Evolutionary conservation across 306 rosid genomes (phyloP).

Genomic region (Fagus sylvatica): DNA sequence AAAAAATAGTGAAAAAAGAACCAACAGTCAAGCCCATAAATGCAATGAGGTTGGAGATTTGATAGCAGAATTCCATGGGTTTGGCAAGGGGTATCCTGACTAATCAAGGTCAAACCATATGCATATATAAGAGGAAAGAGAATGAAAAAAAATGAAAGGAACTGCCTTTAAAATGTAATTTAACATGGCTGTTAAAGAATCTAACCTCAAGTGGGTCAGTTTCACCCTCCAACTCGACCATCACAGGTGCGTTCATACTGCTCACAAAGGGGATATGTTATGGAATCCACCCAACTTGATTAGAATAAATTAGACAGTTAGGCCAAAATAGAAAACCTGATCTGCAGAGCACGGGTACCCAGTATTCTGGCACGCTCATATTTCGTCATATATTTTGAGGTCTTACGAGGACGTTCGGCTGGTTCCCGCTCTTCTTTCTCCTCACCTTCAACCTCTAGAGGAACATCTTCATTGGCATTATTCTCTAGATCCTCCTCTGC

Average conservation of each 20-base stretch:
- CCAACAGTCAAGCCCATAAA: background rate
- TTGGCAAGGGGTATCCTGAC: background rate
- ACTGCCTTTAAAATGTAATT: background rate
- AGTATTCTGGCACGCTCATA: slow-evolving; percentile 91
- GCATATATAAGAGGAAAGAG: too few relatives aligned
- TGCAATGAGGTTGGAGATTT: slow-evolving; percentile 6
- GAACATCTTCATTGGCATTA: slow-evolving; percentile 52
- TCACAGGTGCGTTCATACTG: slow-evolving; percentile 98
- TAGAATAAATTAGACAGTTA: background rate
- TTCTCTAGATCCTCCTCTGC: slow-evolving; percentile 80
- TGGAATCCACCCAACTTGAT: background rate
- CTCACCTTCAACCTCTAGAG: slow-evolving; percentile 64
- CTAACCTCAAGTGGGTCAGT: slow-evolving; percentile 94
- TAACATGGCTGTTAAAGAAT: background rate
- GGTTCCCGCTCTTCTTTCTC: slow-evolving; percentile 55
- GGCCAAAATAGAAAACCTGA: slow-evolving; percentile 52
- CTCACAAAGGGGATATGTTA: slow-evolving; percentile 18
- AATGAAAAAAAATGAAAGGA: background rate
- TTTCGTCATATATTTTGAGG: slow-evolving; percentile 88
- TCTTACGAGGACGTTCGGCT: slow-evolving; percentile 62
- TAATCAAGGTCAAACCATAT: background rate
- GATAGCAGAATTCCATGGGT: background rate
- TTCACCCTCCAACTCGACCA: slow-evolving; percentile 97
- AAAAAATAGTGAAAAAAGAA: background rate
- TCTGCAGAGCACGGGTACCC: slow-evolving; percentile 96